Evolutionary conservation across 2,329 filamentous ascomycete species (phyloP), one percentile per base, ranked within the genome.

Genomic region (Chaetomium sp.): DNA sequence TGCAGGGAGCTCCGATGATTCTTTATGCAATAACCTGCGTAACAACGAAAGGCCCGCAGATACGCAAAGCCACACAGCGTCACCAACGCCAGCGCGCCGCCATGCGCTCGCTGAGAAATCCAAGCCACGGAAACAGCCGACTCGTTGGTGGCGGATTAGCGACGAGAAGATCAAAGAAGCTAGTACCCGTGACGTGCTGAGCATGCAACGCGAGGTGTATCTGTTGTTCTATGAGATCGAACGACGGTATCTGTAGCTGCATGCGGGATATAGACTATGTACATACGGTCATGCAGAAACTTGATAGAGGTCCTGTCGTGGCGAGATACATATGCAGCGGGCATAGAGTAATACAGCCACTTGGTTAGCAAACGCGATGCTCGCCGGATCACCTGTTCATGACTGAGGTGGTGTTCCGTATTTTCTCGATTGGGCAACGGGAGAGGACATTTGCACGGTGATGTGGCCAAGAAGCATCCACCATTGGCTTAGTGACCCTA

Each of bases 121-220:
- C 12, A 82, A 79, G 61, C 75, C 82, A 42, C 85, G 81, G 68
- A 87, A 85, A 70, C 77, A 80, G 13, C 85, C 83, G 53, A 90
- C 96, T 73, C 87, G 90, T 49, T 99, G 95, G 95, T 99, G 95
- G 95, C 87, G 95, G 42, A 96, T 99, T 70, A 97, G 93, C 69
- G 95, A 99, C 75, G 95, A 99, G 70, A 97, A 96, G 78, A 87
- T 98, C 72, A 95, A 94, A 74, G 94, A 98, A 78, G 90, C 92
- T 70, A 97, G 93, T 81, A 98, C 93, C 6, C 87, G 84, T 62
- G 95, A 99, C 71, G 92, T 99, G 7, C 77, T 99, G 64, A 87
- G 88, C 8, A 97, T 97, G 93, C 93, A 97, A 78, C 90, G 89
- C 72, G 95, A 99, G 77, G 94, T 98, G 0, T 99, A 99, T 76